A percentile compares a stretch with the other conserved stretches of the same genome.
Evolutionary conservation across 441 rosid genomes (phyloP).

Genomic region (Eutrema salsugineum): DNA sequence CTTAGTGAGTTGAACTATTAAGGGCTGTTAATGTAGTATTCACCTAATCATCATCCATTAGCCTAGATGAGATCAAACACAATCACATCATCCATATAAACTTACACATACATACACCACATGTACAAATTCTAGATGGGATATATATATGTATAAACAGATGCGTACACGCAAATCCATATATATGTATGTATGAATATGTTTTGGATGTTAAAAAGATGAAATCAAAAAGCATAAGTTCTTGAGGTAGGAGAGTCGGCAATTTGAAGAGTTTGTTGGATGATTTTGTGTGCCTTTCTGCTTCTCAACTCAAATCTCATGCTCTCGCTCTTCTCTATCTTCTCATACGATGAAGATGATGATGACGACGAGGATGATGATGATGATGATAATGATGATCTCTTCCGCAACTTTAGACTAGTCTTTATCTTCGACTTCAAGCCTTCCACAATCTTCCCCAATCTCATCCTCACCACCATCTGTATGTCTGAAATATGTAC

Average conservation of each 20-base stretch:
- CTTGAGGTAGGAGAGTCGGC: conserved; percentile 73
- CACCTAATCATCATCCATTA: background rate
- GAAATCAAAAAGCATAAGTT: conserved; percentile 44
- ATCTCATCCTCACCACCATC: conserved; percentile 42
- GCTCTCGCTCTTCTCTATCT: conserved; percentile 92
- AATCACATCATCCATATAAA: conserved; percentile 9
- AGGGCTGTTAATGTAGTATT: background rate
- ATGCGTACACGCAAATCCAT: conserved; percentile 11
- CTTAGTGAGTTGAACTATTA: background rate
- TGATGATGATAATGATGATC: conserved; percentile 17
- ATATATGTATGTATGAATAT: background rate
- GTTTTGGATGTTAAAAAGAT: conserved; percentile 5
- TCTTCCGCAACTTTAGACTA: conserved; percentile 51
- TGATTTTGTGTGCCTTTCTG: conserved; percentile 75
- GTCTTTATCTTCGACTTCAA: conserved; percentile 69
- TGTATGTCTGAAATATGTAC: background rate
- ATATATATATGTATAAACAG: conserved; percentile 2
- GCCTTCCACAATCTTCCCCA: conserved; percentile 54
- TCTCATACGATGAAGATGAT: conserved; percentile 46
- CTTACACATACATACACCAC: background rate
- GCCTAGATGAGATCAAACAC: conserved; percentile 8
- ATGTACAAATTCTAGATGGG: background rate
- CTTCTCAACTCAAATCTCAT: conserved; percentile 87
- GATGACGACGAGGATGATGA: conserved; percentile 1
- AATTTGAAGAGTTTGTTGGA: conserved; percentile 62